Base-by-base conservation (phyloP, 345 rosid genomes). In the Lagerstroemia speciosa region DNA sequence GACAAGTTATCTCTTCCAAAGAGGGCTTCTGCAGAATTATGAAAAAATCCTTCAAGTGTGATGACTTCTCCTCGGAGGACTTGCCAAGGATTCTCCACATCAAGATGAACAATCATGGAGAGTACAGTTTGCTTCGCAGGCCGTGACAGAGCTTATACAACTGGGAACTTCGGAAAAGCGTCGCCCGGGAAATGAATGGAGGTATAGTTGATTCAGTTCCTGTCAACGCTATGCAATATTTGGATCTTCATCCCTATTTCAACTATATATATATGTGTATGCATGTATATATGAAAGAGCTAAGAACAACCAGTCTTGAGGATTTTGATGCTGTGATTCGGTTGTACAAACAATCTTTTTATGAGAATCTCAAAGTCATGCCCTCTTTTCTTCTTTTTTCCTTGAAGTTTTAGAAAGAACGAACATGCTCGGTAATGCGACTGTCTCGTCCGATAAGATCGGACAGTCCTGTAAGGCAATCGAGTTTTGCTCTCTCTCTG, bases 11-110 rank as follows among this genome's bases (percentile, higher is more conserved):
- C 2, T 76, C 89, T 62, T 92, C 98, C 2, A 92, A 92, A 22
- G 98, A 95, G 78, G 99, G 99, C 68, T 95, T 95, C 80, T 85
- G 92, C 72, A 82, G 98, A 78, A 92, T 98, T 78, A 98, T 95
- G 41, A 92, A 97, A 19, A 95, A 90, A 76, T 88, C 90, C 78
- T 95, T 95, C 77, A 74, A 81, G 60, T 95, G 92, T 46, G 77
- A 84, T 14, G 98, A 95, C 80, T 92, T 92, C 75, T 83, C 67
- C 71, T 77, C 92, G 0, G 74, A 79, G 71, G 98, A 95, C 72
- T 79, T 95, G 27, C 91, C 96, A 12, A 83, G 81, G 75, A 92
- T 95, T 67, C 85, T 84, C 69, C 88, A 82, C 69, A 87, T 95
- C 77, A 92, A 95, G 87, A 95, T 95, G 92, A 81, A 78, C 53